phyloP scores from a whole-genome alignment of 495 filamentous ascomycete species.

The Arthonia radiata region DNA sequence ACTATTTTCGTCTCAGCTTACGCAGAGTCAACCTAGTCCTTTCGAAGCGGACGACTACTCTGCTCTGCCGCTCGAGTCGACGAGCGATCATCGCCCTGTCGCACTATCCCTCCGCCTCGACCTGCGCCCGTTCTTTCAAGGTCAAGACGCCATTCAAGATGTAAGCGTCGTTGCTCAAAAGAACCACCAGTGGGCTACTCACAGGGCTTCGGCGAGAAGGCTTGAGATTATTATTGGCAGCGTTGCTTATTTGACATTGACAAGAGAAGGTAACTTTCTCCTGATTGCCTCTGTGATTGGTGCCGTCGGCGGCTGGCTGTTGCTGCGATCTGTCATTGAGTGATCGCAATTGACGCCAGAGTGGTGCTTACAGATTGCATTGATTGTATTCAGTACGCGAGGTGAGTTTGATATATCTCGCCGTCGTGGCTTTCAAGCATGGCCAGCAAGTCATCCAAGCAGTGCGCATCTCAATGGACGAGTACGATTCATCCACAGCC shows the following conservation, averaged over 20 bases:
- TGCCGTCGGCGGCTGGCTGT: slow-evolving; percentile 18
- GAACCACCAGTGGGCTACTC: slow-evolving; percentile 17
- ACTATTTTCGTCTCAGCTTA: slow-evolving; percentile 75
- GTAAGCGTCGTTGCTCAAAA: slow-evolving; percentile 15
- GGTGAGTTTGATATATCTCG: too few species aligned
- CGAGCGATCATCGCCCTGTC: slow-evolving; percentile 71
- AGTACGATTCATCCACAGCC: too few species aligned
- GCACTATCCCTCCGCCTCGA: slow-evolving; percentile 18
- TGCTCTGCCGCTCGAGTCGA: slow-evolving; percentile 45
- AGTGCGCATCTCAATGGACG: too few species aligned
- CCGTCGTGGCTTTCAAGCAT: too few species aligned
- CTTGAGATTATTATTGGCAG: slow-evolving; percentile 34
- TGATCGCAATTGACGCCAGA: too few species aligned
- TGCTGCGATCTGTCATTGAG: slow-evolving; percentile 4
- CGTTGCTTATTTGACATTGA: slow-evolving; percentile 28
- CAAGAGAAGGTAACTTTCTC: slow-evolving; percentile 32
- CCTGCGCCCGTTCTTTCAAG: background rate
- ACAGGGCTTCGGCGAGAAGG: slow-evolving; percentile 21
- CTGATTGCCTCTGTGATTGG: slow-evolving; percentile 20
- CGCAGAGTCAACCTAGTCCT: slow-evolving; percentile 75
- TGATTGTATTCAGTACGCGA: too few species aligned
- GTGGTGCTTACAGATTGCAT: too few species aligned
- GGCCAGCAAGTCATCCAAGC: too few species aligned
- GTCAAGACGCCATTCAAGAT: background rate
- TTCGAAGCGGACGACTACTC: slow-evolving; percentile 29